Evolutionary conservation across 768 basidiomycete genomes (phyloP), one percentile per base, ranked within the genome.

Genomic region (Hortiboletus campestris): DNA sequence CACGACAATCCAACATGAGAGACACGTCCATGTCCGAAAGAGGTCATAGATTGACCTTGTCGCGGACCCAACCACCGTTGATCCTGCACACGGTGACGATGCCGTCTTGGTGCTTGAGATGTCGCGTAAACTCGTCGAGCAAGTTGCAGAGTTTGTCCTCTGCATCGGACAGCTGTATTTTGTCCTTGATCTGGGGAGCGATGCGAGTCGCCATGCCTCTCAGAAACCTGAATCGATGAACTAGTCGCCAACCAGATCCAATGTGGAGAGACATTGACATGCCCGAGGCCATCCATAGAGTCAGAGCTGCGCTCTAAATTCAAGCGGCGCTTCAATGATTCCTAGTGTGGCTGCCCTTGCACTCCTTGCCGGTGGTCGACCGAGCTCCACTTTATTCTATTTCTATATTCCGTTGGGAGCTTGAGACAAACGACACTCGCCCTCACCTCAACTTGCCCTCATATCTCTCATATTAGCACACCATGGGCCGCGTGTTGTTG

Each of bases 51-150:
- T 75, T 62, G 57, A 94, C 96, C 86, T 99, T 99, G 72, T 99
- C 97, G 65, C 97, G 79, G 43, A 98, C 97, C 97, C 97, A 99
- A 19, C 97, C 97, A 17, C 97, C 97, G 12, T 94, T 97, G 45
- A 99, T 91, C 61, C 97, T 81, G 68, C 96, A 96, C 1, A 83
- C 79, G 0, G 84, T 85, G 6, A 72, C 70, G 20, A 84, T 76
- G 11, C 78, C 79, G 48, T 83, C 77, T 34, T 80, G 76, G 53
- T 75, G 69, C 53, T 77, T 79, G 61, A 88, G 74, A 60, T 81
- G 74, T 14, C 68, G 72, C 7, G 86, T 83, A 67, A 89, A 97
- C 55, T 86, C 85, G 67, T 95, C 86, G 50, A 98, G 79, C n/a
- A 95, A 78, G 3, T 74, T 67, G 72, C 91, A 94, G 41, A 98